Evolutionary conservation across 1,284 basidiomycete species (phyloP).

Genomic region (Papiliotrema flavescens): DNA sequence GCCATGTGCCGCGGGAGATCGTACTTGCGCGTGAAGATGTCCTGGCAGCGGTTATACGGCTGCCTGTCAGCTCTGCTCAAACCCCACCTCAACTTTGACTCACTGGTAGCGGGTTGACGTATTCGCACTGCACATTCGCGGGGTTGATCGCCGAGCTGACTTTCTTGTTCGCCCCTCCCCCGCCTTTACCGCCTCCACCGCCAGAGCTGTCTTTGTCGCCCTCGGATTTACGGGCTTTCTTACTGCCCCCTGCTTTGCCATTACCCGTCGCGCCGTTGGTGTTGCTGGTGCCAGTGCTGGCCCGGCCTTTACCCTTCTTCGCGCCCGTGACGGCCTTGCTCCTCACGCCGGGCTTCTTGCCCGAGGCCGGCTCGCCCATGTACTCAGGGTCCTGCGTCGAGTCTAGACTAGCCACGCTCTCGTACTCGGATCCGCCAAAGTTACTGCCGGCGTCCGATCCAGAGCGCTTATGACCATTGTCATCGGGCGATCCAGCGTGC

Average conservation of each 20-base stretch:
- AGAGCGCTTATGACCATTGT: slow-evolving; percentile 1
- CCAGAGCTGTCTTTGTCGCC: slow-evolving; percentile 4
- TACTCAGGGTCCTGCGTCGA: slow-evolving; percentile 18
- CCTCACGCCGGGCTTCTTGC: not conserved
- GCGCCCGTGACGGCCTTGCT: slow-evolving; percentile 2
- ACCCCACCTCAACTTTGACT: slow-evolving; percentile 1
- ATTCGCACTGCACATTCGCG: slow-evolving; percentile 43
- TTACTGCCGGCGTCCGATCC: too few species aligned
- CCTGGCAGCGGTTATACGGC: slow-evolving; percentile 45
- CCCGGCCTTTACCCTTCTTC: slow-evolving; percentile 4
- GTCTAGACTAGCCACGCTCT: not conserved
- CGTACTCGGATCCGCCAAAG: not conserved
- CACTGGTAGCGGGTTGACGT: slow-evolving; percentile 43
- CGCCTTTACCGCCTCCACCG: slow-evolving; percentile 1
- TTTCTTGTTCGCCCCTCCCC: slow-evolving; percentile 1
- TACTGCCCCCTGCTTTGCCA: not conserved
- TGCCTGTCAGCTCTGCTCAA: slow-evolving; percentile 3
- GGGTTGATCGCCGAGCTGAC: not conserved
- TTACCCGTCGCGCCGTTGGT: not conserved
- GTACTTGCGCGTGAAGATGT: slow-evolving; percentile 46
- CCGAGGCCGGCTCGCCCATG: not conserved
- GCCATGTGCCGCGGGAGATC: slow-evolving; percentile 48
- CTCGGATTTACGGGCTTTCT: slow-evolving; percentile 2
- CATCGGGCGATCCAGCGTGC: not conserved
- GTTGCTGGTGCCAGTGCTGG: not conserved